Percentiles rank a stretch among this genome's conserved stretches.
These are phyloP conservation scores for Calocybe indica DNA, from an alignment of 768 basidiomycete genomes.

Conservation along the genomic window DNA sequence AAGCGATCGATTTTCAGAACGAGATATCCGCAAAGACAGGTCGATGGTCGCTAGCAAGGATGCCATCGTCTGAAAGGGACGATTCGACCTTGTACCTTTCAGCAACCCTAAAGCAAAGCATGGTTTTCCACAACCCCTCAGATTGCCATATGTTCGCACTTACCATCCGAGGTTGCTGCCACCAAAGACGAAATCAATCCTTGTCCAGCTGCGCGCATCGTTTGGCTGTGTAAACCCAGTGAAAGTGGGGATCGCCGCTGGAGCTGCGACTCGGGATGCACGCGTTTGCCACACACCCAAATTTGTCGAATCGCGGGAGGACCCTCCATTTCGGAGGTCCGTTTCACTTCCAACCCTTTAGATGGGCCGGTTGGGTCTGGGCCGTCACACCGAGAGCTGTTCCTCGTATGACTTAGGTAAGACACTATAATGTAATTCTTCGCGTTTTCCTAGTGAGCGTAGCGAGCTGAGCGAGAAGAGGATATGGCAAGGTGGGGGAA, in stretches of 20 bases:
- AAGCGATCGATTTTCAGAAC: conserved; percentile 2
- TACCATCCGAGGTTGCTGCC: conserved; percentile 40
- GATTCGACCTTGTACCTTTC: conserved; percentile 32
- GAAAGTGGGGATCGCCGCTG: conserved; percentile 20
- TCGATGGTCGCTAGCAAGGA: conserved; percentile 51
- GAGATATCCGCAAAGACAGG: conserved; percentile 42
- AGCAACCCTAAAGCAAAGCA: conserved; percentile 23
- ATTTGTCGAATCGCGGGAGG: no score
- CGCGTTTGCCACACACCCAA: no score
- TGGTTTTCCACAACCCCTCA: not conserved
- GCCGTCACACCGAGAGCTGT: no score
- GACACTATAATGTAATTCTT: no score
- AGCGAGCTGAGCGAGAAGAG: no score
- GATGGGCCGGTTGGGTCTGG: no score
- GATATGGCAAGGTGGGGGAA: no score
- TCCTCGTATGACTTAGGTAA: no score
- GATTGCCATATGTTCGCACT: conserved; percentile 11
- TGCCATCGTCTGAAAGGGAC: conserved; percentile 42
- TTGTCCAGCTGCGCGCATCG: conserved; percentile 26
- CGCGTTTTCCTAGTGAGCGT: no score
- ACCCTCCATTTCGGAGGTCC: no score
- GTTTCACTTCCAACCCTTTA: no score
- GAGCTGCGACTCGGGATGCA: no score
- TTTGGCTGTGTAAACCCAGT: conserved; percentile 42
- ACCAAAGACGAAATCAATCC: conserved; percentile 53